These are phyloP conservation scores for Melastoma malabathricum DNA, from an alignment of 345 rosid genomes.

Conservation along the genomic window DNA sequence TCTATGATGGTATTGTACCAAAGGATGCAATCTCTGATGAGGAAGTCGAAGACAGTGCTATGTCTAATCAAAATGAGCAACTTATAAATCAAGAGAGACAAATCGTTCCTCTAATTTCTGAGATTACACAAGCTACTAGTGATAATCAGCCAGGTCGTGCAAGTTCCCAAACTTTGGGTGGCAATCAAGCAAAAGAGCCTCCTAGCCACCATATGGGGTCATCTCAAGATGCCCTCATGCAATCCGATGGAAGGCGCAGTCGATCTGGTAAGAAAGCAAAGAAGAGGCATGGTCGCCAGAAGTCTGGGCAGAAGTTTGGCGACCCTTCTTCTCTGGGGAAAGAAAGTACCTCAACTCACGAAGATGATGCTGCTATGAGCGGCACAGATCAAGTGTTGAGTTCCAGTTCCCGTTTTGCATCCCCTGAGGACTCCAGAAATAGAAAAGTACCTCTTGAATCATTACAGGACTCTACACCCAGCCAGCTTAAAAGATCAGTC, in stretches of 20 bases:
- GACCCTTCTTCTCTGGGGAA: conserved; percentile 48
- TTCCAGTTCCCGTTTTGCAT: conserved; percentile 71
- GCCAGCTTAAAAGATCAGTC: conserved; percentile 34
- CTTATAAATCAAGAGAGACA: conserved; percentile 27
- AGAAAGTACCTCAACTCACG: conserved; percentile 63
- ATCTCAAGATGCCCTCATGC: conserved; percentile 27
- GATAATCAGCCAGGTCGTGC: conserved; percentile 41
- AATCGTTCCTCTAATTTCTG: conserved; percentile 30
- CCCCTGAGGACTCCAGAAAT: conserved; percentile 69
- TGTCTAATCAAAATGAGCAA: conserved; percentile 34
- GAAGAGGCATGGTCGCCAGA: conserved; percentile 80
- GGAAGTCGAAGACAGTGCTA: conserved; percentile 59
- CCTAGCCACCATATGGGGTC: conserved; percentile 40
- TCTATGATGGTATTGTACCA: conserved; percentile 66
- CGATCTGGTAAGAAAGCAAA: conserved; percentile 93
- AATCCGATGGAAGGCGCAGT: conserved; percentile 56
- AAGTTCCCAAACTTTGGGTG: conserved; percentile 29
- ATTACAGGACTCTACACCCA: conserved; percentile 37
- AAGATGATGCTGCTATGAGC: conserved; percentile 76
- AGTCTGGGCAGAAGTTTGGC: conserved; percentile 40
- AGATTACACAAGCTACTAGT: conserved; percentile 33
- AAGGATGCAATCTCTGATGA: conserved; percentile 64
- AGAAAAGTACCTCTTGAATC: conserved; percentile 72
- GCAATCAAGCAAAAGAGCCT: conserved; percentile 33
- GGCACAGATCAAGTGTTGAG: conserved; percentile 73